phyloP scores from a whole-genome alignment of 495 filamentous ascomycete genomes.

The Aspergillus incahuasiensis region DNA sequence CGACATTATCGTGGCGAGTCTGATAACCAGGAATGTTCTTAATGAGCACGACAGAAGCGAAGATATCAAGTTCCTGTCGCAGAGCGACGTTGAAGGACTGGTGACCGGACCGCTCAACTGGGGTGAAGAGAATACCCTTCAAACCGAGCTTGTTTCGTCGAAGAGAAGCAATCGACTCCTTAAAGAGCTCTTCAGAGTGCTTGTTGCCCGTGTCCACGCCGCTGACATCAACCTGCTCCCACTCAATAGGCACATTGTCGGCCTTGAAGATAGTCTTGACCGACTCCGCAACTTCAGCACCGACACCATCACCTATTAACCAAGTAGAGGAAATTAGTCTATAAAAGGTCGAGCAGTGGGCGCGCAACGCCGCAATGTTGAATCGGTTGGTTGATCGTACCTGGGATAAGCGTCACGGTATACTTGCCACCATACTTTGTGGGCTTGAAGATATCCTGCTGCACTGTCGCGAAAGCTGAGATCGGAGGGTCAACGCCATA shows the following conservation, averaged over 20 bases:
- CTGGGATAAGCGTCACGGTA: slow-evolving; percentile 96
- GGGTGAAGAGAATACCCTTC: slow-evolving; percentile 95
- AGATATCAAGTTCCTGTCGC: slow-evolving; percentile 98
- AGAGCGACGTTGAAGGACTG: slow-evolving; percentile 99
- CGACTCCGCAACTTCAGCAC: slow-evolving; percentile 94
- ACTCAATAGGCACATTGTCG: slow-evolving; percentile 96
- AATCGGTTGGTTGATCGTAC: slow-evolving; percentile 32
- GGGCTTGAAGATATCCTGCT: slow-evolving; percentile 92
- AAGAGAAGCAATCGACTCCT: slow-evolving; percentile 88
- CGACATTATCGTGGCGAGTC: slow-evolving; percentile 93
- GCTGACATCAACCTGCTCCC: slow-evolving; percentile 97
- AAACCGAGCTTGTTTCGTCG: slow-evolving; percentile 97
- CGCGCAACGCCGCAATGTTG: not conserved
- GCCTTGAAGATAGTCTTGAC: slow-evolving; percentile 99
- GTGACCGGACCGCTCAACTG: slow-evolving; percentile 93
- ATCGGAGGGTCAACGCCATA: slow-evolving; percentile 17
- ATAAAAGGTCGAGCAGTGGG: not conserved
- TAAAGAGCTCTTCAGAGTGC: slow-evolving; percentile 90
- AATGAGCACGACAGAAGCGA: slow-evolving; percentile 94
- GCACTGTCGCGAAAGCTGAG: slow-evolving; percentile 64
- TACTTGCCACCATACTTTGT: slow-evolving; percentile 99
- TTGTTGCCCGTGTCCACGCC: slow-evolving; percentile 83
- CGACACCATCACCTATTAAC: slow-evolving; percentile 83
- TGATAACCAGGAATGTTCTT: slow-evolving; percentile 99
- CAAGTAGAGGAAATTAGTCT: slow-evolving; percentile 2